Evolutionary conservation across 805 yeast species (phyloP).

Genomic region (Myxozyma geophila): DNA sequence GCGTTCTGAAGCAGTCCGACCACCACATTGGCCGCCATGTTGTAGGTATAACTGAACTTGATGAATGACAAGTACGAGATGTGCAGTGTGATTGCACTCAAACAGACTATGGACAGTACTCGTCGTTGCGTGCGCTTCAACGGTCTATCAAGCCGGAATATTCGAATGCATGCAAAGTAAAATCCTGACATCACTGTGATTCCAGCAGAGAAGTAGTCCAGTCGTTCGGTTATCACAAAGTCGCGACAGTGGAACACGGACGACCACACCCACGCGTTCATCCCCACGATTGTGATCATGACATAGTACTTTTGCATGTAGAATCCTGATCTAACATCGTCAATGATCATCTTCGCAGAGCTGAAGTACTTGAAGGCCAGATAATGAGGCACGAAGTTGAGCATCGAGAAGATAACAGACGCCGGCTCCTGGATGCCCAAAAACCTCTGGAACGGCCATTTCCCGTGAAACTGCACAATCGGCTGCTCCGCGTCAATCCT

Average conservation of each 20-base stretch:
- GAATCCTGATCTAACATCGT: conserved; percentile 33
- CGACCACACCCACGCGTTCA: conserved; percentile 87
- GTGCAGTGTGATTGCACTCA: conserved; percentile 63
- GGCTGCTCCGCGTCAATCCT: conserved; percentile 56
- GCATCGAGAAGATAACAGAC: conserved; percentile 76
- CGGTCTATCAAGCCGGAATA: conserved; percentile 59
- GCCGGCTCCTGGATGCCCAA: conserved; percentile 85
- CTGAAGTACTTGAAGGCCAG: conserved; percentile 42
- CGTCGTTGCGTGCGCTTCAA: conserved; percentile 43
- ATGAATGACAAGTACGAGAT: conserved; percentile 62
- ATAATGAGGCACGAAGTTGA: conserved; percentile 69
- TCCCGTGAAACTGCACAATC: conserved; percentile 88
- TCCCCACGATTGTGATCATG: conserved; percentile 65
- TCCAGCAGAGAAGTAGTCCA: conserved; percentile 94
- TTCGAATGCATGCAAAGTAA: conserved; percentile 66
- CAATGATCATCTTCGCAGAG: conserved; percentile 10
- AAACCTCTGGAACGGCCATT: conserved; percentile 89
- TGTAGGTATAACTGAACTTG: conserved; percentile 90
- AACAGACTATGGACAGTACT: conserved; percentile 51
- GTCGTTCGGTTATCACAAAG: conserved; percentile 72
- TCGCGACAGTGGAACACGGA: conserved; percentile 90
- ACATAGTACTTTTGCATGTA: conserved; percentile 47
- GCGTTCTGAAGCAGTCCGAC: conserved; percentile 78
- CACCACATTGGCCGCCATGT: conserved; percentile 85
- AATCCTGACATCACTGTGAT: conserved; percentile 81